Evolutionary conservation across 768 basidiomycete genomes (phyloP), one percentile per base, ranked within the genome.

Genomic region (Macrolepiota fuliginosa): DNA sequence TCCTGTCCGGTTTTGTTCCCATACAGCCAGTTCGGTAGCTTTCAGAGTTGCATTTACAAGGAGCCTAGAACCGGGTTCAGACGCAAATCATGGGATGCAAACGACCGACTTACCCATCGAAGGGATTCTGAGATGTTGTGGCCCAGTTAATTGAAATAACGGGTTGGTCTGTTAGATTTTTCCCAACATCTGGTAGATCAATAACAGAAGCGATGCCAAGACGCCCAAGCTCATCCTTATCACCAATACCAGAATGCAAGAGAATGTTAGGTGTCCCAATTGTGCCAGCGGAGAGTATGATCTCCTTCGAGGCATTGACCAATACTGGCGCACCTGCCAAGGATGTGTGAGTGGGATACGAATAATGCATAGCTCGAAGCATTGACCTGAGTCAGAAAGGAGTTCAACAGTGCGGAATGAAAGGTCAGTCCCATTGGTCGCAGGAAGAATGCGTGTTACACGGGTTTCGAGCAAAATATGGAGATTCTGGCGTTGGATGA

Each of bases 231-330:
- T 68, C 66, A 29, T 45, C 35, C 12, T 54, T 58, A 39, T 69
- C 66, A 13, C 79, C 77, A 22, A 80, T 75, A 35, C 77, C 77
- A 12, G 74, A 77, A 27, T 73, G 70, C 51, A 74, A 64, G 6
- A 78, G 67, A 32, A 79, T 69, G 1, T 74, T 72, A 0, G 78
- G 74, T 1, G 78, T 77, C 9, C 73, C 74, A 45, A 79, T 65
- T 2, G 73, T 51, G 1, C 79, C 79, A 13, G 74, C 75, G 0
- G 72, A 70, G 4, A 89, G 65, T 17, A 89, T 76, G 58, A 89
- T 74, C 65, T 89, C 87, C 62, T 82, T 83, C 59, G 65, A 69
- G 0, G 85, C 86, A 0, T 64, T 71, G 1, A 71, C 15, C 36
- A 42, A 45, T 54, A 17, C 24, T 37, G 15, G 17, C 32, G 22